Percentiles rank a stretch among this genome's conserved stretches.
Evolutionary conservation across 2,329 filamentous ascomycete species (phyloP).

Genomic region (Fusarium circinatum): DNA sequence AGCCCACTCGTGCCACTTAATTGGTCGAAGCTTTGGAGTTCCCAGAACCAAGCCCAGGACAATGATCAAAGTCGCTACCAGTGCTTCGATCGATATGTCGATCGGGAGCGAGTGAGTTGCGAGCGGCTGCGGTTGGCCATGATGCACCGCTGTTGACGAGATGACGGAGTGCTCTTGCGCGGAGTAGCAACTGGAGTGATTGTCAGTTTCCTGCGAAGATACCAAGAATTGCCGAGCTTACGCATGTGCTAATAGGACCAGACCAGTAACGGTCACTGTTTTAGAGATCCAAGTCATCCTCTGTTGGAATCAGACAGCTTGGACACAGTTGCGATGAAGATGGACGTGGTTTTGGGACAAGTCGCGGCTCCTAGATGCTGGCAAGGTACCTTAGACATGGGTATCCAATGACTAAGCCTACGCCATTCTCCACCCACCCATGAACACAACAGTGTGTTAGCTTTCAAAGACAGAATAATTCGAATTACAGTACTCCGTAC

Average conservation of each 20-base stretch:
- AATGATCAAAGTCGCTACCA: conserved; percentile 83
- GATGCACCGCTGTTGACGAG: conserved; percentile 64
- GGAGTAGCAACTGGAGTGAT: conserved; percentile 82
- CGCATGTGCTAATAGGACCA: conserved; percentile 87
- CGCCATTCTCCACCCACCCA: conserved; percentile 2
- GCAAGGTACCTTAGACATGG: conserved; percentile 17
- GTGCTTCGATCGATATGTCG: conserved; percentile 89
- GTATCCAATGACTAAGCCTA: conserved; percentile 39
- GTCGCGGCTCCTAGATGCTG: conserved; percentile 24
- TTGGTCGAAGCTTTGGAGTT: conserved; percentile 82
- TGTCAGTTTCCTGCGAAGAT: conserved; percentile 23
- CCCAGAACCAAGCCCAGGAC: conserved; percentile 83
- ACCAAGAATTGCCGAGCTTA: conserved; percentile 58
- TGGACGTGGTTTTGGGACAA: conserved; percentile 33
- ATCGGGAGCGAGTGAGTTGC: conserved; percentile 70
- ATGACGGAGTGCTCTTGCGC: conserved; percentile 90
- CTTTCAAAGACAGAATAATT: background rate
- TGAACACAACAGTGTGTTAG: background rate
- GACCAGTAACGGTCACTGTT: conserved; percentile 76
- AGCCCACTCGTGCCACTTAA: conserved; percentile 84
- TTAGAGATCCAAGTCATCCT: conserved; percentile 78
- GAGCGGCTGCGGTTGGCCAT: conserved; percentile 55
- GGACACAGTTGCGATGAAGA: conserved; percentile 2
- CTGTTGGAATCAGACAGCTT: conserved; percentile 7
- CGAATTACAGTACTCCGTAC: background rate